Conservation (phyloP, 805 yeast genomes). For the Metschnikowia borealis region DNA sequence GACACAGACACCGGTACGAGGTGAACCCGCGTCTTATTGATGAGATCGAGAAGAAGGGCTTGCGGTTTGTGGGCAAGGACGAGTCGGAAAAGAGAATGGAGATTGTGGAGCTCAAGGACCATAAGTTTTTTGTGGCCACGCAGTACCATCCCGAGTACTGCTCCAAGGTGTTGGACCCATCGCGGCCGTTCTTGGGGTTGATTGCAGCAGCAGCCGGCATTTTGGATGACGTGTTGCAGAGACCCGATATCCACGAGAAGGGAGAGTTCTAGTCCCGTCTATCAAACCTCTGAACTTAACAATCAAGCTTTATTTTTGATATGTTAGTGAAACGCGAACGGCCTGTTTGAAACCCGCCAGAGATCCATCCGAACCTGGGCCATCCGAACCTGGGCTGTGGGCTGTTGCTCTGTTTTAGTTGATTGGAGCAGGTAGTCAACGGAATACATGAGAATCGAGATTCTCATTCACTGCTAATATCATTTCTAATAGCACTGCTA, state of each 20-base stretch:
- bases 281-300: too few relatives aligned
- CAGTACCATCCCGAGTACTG: conserved; percentile 98
- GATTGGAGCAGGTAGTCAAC: too few relatives aligned
- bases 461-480: too few relatives aligned
- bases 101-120: conserved; percentile 78
- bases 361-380: too few relatives aligned
- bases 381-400: too few relatives aligned
- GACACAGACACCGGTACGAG: conserved; percentile 99
- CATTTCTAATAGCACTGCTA: too few relatives aligned
- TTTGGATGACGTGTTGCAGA: conserved; percentile 58
- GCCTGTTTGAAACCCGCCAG: too few relatives aligned
- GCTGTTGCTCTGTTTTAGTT: too few relatives aligned
- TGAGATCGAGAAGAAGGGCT: conserved; percentile 70
- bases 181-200: conserved; percentile 92
- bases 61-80: conserved; percentile 90
- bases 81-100: conserved; percentile 92
- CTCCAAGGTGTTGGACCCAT: conserved; percentile 94
- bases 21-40: conserved; percentile 81
- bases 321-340: too few relatives aligned
- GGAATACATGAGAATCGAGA: too few relatives aligned
- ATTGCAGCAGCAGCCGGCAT: conserved; percentile 91
- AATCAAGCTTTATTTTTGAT: too few relatives aligned
- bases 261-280: conserved; percentile 35
- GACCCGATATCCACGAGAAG: conserved; percentile 40
- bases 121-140: conserved; percentile 89